These are phyloP conservation scores for Polysphondylium violaceum DNA, from an alignment of 78 protist species.

Conservation along the genomic window DNA sequence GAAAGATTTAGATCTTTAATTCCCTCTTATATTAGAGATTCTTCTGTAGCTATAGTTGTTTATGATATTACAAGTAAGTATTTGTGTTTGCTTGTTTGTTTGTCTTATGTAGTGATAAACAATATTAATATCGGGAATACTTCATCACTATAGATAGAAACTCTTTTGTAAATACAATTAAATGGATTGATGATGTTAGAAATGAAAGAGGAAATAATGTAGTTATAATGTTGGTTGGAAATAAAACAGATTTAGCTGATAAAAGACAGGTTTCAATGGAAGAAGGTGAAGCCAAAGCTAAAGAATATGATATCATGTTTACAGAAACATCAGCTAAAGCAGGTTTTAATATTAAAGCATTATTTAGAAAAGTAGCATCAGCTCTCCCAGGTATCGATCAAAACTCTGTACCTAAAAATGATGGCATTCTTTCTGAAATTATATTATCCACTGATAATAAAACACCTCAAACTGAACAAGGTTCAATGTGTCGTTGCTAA, in stretches of 20 bases:
- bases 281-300: constrained; percentile 97
- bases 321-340: constrained; percentile 97
- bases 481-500: no score
- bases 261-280: constrained; percentile 94
- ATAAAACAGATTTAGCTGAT: constrained; percentile 96
- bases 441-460: no score
- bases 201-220: constrained; percentile 96
- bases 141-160: constrained; percentile 73
- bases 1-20: constrained; percentile 96
- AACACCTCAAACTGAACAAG: no score
- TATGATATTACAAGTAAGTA: constrained; percentile 97
- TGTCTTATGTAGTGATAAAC: background rate
- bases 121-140: background rate
- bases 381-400: constrained; percentile 84
- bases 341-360: constrained; percentile 93
- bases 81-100: background rate
- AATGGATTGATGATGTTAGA: constrained; percentile 97
- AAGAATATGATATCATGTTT: constrained; percentile 91
- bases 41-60: constrained; percentile 97
- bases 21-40: constrained; percentile 98
- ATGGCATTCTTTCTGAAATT: constrained; percentile 8
- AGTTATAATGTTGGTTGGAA: constrained; percentile 96
- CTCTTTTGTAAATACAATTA: constrained; percentile 87
- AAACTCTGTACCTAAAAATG: constrained; percentile 45
- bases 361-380: constrained; percentile 89